Evolutionary conservation across 140 eudicot species (phyloP), one percentile per base, ranked within the genome.

Genomic region (Oenanthe javanica): DNA sequence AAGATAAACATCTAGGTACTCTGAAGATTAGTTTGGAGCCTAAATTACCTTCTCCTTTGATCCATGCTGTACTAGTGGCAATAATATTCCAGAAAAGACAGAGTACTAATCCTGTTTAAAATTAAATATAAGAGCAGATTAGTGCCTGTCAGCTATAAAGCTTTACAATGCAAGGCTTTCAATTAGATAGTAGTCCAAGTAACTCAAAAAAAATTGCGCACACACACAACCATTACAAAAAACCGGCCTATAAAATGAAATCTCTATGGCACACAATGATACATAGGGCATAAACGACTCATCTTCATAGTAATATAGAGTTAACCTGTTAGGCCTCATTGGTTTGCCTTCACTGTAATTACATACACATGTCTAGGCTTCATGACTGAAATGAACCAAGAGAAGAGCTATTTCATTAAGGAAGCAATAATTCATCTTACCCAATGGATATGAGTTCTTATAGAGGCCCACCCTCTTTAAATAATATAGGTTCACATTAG

Each of bases 11-110:
- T 31, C 36, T 31, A 31, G 36, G 36, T 31, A 31, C 36, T 31
- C 36, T 31, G 36, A 31, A 31, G 36, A 31, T 31, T 61, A 52
- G 21, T 77, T 38, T 15, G 57, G 77, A 81, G 72, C 66, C 23
- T 23, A 66, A 42, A 90, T 43, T 25, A 96, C 99, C 98, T 87
- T 88, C 96, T 73, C 88, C 85, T 85, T 83, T 89, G 77, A 96
- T 89, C 99, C 99, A 96, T 61, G 98, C 97, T 49, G 98, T 85
- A 43, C 96, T 93, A 27, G 89, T 91, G 61, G 99, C 99, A 36
- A 96, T 80, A 49, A 93, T 74, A 72, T 96, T 96, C 99, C 99
- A 96, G 38, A 87, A 79, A 76, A 96, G 99, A 46, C 96, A 86
- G 57, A 86, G 81, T 9, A 86, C 81, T 78, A 96, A 64, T 31